These are phyloP conservation scores for Podaxis sp. DNA, from an alignment of 768 basidiomycete species.

Conservation along the genomic window DNA sequence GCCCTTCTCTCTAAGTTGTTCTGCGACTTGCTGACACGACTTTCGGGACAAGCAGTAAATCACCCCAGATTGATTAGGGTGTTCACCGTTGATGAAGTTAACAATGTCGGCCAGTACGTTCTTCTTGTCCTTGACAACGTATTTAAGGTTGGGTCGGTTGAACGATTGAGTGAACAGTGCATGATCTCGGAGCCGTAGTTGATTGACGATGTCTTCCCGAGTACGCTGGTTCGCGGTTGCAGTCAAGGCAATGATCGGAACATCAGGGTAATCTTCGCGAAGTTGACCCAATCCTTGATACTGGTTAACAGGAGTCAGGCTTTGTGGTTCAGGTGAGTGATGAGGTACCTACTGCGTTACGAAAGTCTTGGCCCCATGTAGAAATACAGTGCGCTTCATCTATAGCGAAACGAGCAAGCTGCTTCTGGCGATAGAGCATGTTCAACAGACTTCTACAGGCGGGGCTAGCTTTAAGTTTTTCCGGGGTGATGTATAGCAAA, in stretches of 20 bases:
- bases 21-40: constrained; percentile 81
- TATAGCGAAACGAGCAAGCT: constrained; percentile 86
- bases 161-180: constrained; percentile 78
- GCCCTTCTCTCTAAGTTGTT: constrained; percentile 55
- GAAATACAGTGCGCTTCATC: constrained; percentile 97
- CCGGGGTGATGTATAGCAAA: constrained; percentile 89
- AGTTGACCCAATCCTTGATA: constrained; percentile 67
- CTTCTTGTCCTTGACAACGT: constrained; percentile 51
- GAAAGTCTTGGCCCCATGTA: constrained; percentile 93
- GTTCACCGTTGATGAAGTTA: constrained; percentile 59
- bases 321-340: not conserved
- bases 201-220: constrained; percentile 73
- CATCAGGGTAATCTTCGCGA: constrained; percentile 68
- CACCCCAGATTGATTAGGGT: constrained; percentile 67
- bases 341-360: constrained; percentile 60
- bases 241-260: constrained; percentile 95
- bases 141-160: constrained; percentile 90
- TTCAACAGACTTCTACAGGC: constrained; percentile 53
- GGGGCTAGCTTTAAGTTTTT: constrained; percentile 70
- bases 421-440: constrained; percentile 51
- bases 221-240: constrained; percentile 87
- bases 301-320: constrained; percentile 34
- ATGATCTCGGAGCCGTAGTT: constrained; percentile 59
- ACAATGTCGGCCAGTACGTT: constrained; percentile 59
- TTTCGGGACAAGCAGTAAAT: constrained; percentile 77